Conservation (phyloP, 2,329 filamentous ascomycete genomes). For the Fusarium stilboides region DNA sequence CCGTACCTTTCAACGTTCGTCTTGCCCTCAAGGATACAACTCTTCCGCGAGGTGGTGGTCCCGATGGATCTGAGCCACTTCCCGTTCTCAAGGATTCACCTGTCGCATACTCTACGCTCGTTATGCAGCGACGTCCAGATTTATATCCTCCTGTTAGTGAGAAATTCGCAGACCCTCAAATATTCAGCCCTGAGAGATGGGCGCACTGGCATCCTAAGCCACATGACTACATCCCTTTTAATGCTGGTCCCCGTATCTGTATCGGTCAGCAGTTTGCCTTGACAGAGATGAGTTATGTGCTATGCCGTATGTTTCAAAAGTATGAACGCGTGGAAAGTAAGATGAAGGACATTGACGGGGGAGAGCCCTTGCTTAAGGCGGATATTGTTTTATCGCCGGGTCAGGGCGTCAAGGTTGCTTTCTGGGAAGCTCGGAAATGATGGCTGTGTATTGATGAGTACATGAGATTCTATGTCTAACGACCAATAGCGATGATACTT, state of each 20-base stretch:
- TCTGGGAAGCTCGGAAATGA: constrained; percentile 63
- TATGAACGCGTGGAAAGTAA: constrained; percentile 75
- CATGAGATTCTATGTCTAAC: not conserved
- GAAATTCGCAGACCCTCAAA: constrained; percentile 61
- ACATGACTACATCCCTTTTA: constrained; percentile 83
- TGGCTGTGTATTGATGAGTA: not conserved
- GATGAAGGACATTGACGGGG: constrained; percentile 70
- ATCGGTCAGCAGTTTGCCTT: constrained; percentile 87
- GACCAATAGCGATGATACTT: no score
- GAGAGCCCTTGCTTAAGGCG: constrained; percentile 67
- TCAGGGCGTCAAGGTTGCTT: constrained; percentile 71
- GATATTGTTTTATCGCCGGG: constrained; percentile 74
- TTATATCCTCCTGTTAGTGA: constrained; percentile 69
- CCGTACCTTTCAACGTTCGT: constrained; percentile 85
- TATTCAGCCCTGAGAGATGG: constrained; percentile 80
- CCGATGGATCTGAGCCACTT: constrained; percentile 73
- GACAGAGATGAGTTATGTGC: constrained; percentile 81
- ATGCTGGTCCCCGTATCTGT: constrained; percentile 81
- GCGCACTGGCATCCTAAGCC: constrained; percentile 72
- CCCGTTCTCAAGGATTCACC: constrained; percentile 76
- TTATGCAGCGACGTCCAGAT: constrained; percentile 80
- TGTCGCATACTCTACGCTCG: constrained; percentile 76
- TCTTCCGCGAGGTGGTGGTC: constrained; percentile 79
- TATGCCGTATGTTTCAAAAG: constrained; percentile 80
- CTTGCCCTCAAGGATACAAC: constrained; percentile 80